These are phyloP conservation scores for Dendrocalamus latiflorus DNA, from an alignment of 202 grass and related monocot species.

Conservation along the genomic window DNA sequence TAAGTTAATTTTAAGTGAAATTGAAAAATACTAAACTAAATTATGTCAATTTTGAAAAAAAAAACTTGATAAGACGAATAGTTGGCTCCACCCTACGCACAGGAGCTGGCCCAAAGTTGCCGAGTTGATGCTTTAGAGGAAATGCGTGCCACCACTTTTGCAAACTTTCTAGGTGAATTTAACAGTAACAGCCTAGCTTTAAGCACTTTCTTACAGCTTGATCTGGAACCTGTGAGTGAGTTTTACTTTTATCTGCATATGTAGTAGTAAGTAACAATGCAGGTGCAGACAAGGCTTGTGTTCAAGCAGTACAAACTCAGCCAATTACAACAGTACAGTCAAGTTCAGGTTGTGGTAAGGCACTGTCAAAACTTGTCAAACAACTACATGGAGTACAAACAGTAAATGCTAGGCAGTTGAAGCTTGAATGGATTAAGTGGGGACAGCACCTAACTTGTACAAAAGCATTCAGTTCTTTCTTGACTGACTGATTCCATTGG, in stretches of 20 bases:
- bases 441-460: constrained; percentile 30
- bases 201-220: neutral
- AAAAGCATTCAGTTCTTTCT: constrained; percentile 34
- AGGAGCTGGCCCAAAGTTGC: constrained; percentile 31
- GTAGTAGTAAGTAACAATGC: neutral
- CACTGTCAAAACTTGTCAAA: constrained; percentile 12
- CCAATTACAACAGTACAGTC: neutral
- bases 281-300: neutral
- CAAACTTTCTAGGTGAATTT: constrained; percentile 29
- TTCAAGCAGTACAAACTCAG: neutral
- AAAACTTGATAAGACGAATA: no score
- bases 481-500: neutral
- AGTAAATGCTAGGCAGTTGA: neutral
- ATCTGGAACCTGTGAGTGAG: neutral
- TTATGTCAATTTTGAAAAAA: no score
- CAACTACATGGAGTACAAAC: constrained; percentile 8
- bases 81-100: no score
- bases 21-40: no score
- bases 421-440: constrained; percentile 22
- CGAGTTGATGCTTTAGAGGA: constrained; percentile 35
- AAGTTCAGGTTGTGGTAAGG: neutral
- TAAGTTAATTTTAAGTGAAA: no score
- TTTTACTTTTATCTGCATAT: neutral
- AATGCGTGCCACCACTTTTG: constrained; percentile 35
- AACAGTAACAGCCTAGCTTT: constrained; percentile 11